Evolutionary conservation across 441 rosid species (phyloP), one percentile per base, ranked within the genome.

Genomic region (Cnidoscolus chayamansa): DNA sequence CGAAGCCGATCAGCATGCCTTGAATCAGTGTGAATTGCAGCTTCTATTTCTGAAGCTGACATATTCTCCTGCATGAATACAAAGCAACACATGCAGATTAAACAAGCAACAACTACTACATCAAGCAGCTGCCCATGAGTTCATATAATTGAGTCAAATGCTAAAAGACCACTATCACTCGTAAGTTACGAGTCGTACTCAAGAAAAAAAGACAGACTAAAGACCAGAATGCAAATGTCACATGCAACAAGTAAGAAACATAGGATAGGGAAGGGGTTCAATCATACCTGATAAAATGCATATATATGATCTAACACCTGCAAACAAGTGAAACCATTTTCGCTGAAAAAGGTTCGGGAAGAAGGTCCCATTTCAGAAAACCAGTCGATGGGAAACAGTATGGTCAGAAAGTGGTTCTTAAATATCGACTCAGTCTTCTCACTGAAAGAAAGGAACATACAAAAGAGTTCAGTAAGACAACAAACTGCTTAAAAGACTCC

Each of bases 321-420:
- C 73, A 87, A 75, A 82, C 98, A 86, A 0, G 90, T 89, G 76
- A 92, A 94, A 65, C 98, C 97, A 49, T 76, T 85, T 58, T 84
- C 80, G 35, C 94, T 86, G 90, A 94, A 94, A 86, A 86, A 91
- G 0, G 98, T 89, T 75, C 88, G 81, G 15, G 96, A 89, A 73
- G 94, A 90, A 73, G 94, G 99, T 49, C 99, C 98, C 87, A 91
- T 90, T 81, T 93, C 99, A 10, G 97, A 82, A 76, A 89, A 95
- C 74, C 95, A 91, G 68, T 95, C 99, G 5, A 86, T 20, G 0
- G 99, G 99, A 79, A 85, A 89, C 8, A 93, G 84, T 74, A 95
- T 80, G 62, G 96, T 95, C 20, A 95, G 91, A 74, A 93, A 89
- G 76, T 82, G 87, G 84, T 85, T 84, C 74, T 86, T 90, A 80